Base-by-base conservation (phyloP, 2,329 filamentous ascomycete species). In the Colletotrichum sp. region DNA sequence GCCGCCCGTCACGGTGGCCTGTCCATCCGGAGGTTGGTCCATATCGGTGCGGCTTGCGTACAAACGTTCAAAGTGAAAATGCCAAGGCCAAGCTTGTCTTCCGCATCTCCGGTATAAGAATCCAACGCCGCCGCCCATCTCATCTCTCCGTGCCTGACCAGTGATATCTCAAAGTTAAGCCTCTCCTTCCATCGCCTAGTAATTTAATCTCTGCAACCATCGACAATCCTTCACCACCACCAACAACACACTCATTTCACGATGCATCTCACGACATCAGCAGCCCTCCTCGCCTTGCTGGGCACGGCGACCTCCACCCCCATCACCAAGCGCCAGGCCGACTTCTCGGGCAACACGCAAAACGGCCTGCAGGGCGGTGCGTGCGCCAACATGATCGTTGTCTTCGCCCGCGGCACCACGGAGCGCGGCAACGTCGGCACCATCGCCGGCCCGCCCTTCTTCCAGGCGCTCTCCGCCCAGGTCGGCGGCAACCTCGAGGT, bases 321-420 rank as follows among this genome's bases (percentile, higher is more conserved):
- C 10, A 24, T 64, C 18, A 52, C 30, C 18, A 22, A 72, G 18
- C 76, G 73, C 12, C 76, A 76, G 68, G 76, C 73, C 59, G 69
- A 77, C 44, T 77, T 76, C 66, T 77, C 75, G 13, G 59, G n/a
- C 22, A 75, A 66, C 65, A 60, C 63, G n/a, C 76, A 72, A 34
- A 70, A 78, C 57, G 75, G 76, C 28, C 72, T 78, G 26, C 66
- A 64, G 26, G 67, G 68, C 18, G 77, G 75, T 16, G 36, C 52
- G 5, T 89, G 88, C 81, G 86, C 86, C 39, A 80, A 84, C 36
- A 85, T 89, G 76, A 91, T 89, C 9, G 81, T 92, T 68, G 87
- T 92, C 78, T 92, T 89, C 78, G 90, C 90, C n/a, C 87, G 90
- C 22, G 90, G 90, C 10, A 91, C 90, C 6, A 87, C 85, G 8